Conservation (phyloP, 305 asterid species). For the Fraxinus sp. region DNA sequence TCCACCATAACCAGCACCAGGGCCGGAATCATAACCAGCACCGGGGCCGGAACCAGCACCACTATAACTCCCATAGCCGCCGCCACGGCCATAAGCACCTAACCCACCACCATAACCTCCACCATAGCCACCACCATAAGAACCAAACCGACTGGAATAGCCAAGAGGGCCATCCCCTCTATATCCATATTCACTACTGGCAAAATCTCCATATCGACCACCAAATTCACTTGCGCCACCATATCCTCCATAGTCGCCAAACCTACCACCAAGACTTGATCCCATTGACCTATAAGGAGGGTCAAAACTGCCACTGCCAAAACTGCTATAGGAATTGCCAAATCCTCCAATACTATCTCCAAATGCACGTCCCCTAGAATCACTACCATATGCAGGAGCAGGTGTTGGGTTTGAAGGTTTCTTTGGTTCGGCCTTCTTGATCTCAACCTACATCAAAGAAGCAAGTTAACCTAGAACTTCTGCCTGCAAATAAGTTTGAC, state of each 20-base stretch:
- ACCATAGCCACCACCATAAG: conserved; percentile 78
- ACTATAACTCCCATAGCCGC: conserved; percentile 24
- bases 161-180: conserved; percentile 76
- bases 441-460: conserved; percentile 99
- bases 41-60: conserved; percentile 68
- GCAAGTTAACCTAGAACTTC: conserved; percentile 84
- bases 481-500: conserved; percentile 40
- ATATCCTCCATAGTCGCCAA: conserved; percentile 64
- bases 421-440: conserved; percentile 99
- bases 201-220: conserved; percentile 77
- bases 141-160: conserved; percentile 73
- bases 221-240: conserved; percentile 63
- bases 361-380: conserved; percentile 84
- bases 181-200: conserved; percentile 68
- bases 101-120: conserved; percentile 61
- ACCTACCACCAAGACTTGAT: conserved; percentile 69
- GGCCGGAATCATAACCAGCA: conserved; percentile 81
- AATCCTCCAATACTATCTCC: conserved; percentile 80
- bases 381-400: conserved; percentile 83
- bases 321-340: conserved; percentile 62
- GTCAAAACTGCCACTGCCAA: conserved; percentile 76
- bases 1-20: conserved; percentile 69
- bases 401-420: conserved; percentile 94
- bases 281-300: conserved; percentile 92
- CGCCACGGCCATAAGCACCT: conserved; percentile 47